A percentile compares a stretch with the other conserved stretches of the same genome.
Evolutionary conservation across 1,139 yeast genomes (phyloP).

Genomic region (Meyerozyma elateridarum): DNA sequence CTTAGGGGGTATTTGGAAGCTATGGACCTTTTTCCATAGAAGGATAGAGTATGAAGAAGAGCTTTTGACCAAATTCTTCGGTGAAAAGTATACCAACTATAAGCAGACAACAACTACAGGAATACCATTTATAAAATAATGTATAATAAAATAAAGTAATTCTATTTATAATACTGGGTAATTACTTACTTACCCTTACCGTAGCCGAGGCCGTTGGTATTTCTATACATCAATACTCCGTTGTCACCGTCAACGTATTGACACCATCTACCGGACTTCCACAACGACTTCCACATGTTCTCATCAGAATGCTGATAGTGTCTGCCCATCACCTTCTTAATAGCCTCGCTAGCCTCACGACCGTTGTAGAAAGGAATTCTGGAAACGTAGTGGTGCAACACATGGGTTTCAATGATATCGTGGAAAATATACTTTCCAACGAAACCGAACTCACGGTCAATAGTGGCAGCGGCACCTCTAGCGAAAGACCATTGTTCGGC

Average conservation of each 20-base stretch:
- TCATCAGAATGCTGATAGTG: constrained; percentile 66
- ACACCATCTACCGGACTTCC: constrained; percentile 69
- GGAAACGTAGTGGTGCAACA: constrained; percentile 78
- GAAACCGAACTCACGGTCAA: constrained; percentile 80
- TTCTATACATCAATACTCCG: constrained; percentile 77
- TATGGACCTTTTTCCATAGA: constrained; percentile 63
- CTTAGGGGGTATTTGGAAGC: constrained; percentile 37
- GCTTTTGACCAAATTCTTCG: constrained; percentile 63
- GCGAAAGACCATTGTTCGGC: constrained; percentile 78
- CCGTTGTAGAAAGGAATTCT: constrained; percentile 86
- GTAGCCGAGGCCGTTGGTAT: constrained; percentile 47
- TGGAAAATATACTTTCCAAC: constrained; percentile 79
- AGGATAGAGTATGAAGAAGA: constrained; percentile 72
- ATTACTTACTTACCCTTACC: constrained; percentile 2
- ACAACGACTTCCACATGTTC: constrained; percentile 68
- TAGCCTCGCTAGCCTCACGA: constrained; percentile 73
- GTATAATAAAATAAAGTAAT: not conserved
- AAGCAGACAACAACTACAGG: constrained; percentile 45
- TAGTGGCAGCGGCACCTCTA: constrained; percentile 84
- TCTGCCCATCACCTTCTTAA: constrained; percentile 77
- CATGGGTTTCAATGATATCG: constrained; percentile 87
- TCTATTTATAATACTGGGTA: not conserved
- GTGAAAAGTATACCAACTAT: constrained; percentile 55
- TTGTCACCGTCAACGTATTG: constrained; percentile 80
- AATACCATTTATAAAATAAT: constrained; percentile 55